Evolutionary conservation across 768 basidiomycete species (phyloP).

Genomic region (Agaricus subrufescens): DNA sequence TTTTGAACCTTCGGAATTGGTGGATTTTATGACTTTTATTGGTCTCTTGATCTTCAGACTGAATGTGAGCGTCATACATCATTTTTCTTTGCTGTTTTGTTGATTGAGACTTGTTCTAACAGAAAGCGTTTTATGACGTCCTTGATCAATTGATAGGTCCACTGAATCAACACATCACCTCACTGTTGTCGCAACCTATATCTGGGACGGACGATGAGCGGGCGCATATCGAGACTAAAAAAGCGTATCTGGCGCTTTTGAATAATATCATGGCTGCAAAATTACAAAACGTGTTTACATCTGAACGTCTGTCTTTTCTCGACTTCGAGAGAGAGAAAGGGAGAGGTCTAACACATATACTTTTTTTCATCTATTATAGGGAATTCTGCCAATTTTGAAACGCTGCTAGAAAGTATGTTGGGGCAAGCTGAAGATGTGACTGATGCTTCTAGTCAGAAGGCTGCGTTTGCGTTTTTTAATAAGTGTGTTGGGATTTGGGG

Average conservation of each 20-base stretch:
- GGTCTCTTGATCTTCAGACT: slow-evolving; percentile 87
- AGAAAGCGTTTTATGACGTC: slow-evolving; percentile 85
- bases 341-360: not conserved
- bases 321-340: too few species aligned
- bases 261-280: slow-evolving; percentile 78
- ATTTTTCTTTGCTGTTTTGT: not conserved
- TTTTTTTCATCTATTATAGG: slow-evolving; percentile 18
- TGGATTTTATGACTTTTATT: slow-evolving; percentile 95
- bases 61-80: slow-evolving; percentile 49
- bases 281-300: slow-evolving; percentile 80
- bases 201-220: slow-evolving; percentile 85
- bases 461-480: slow-evolving; percentile 76
- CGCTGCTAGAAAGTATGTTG: slow-evolving; percentile 71
- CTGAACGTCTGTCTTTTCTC: slow-evolving; percentile 56
- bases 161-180: slow-evolving; percentile 75
- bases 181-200: slow-evolving; percentile 75
- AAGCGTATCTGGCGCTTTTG: slow-evolving; percentile 81
- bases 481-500: slow-evolving; percentile 69
- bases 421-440: slow-evolving; percentile 69
- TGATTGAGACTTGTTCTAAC: slow-evolving; percentile 3
- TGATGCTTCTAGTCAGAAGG: slow-evolving; percentile 72
- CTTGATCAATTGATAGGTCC: slow-evolving; percentile 89
- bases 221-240: slow-evolving; percentile 76
- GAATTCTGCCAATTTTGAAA: slow-evolving; percentile 60
- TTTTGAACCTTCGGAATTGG: slow-evolving; percentile 88